Evolutionary conservation across 2,329 filamentous ascomycete genomes (phyloP).

Genomic region (Parasarocladium wereldwijsianum): DNA sequence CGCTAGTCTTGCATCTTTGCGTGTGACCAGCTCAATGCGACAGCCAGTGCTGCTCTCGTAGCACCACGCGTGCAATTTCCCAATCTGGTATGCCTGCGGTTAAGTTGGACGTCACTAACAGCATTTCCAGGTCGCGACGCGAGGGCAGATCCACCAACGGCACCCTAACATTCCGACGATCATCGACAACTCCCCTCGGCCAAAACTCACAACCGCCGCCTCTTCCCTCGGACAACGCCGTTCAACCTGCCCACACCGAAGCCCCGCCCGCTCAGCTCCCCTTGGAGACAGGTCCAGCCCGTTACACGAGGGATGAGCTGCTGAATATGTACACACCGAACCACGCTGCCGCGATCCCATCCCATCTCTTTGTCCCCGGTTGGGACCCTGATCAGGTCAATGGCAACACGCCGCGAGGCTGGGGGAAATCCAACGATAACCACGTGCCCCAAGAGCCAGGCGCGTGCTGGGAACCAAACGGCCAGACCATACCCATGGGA

Average conservation of each 20-base stretch:
- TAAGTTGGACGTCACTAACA: no score
- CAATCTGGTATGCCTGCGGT: no score
- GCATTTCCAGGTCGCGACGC: conserved; percentile 35
- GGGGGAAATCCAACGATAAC: conserved; percentile 65
- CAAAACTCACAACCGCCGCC: conserved; percentile 22
- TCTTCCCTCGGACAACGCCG: conserved; percentile 21
- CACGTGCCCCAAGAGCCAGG: conserved; percentile 70
- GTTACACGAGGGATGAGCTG: conserved; percentile 69
- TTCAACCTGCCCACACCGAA: conserved; percentile 20
- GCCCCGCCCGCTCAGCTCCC: conserved; percentile 18
- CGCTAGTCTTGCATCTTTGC: conserved; percentile 2
- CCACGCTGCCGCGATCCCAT: conserved; percentile 36
- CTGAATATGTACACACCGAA: conserved; percentile 52
- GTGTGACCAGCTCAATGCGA: neutral
- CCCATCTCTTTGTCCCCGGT: conserved; percentile 54
- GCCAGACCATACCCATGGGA: conserved; percentile 55
- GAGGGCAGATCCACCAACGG: conserved; percentile 45
- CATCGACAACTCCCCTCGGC: conserved; percentile 41
- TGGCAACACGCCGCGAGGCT: conserved; percentile 45
- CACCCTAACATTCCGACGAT: conserved; percentile 48
- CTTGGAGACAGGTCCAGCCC: conserved; percentile 27
- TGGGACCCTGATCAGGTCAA: conserved; percentile 70
- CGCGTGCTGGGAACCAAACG: conserved; percentile 74
- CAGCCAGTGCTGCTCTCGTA: conserved; percentile 1
- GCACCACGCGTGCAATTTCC: neutral